A percentile compares a stretch with the other conserved stretches of the same genome.
Conservation (phyloP, 2,329 filamentous ascomycete genomes). For the Aspergillus quadrilineatus region DNA sequence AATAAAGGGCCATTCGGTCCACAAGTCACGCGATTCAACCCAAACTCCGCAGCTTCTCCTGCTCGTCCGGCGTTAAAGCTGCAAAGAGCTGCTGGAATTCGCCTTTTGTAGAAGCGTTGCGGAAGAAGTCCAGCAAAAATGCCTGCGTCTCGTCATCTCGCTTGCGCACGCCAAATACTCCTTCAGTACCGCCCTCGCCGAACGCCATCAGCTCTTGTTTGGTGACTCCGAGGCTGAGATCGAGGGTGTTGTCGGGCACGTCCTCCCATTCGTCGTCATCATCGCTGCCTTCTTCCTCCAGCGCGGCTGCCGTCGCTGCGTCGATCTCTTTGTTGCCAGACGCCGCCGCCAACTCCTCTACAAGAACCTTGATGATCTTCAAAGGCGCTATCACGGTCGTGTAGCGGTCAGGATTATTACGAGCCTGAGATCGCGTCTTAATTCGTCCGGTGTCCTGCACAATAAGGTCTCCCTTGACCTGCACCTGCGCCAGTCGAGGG, state of each 20-base stretch:
- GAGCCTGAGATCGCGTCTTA: constrained; percentile 89
- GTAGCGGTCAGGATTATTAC: constrained; percentile 84
- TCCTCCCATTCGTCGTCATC: constrained; percentile 85
- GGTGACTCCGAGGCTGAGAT: constrained; percentile 68
- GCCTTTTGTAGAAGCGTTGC: constrained; percentile 51
- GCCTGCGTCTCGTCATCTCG: constrained; percentile 88
- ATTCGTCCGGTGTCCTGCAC: constrained; percentile 76
- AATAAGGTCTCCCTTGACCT: constrained; percentile 89
- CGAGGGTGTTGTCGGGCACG: constrained; percentile 70
- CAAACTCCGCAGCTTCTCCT: constrained; percentile 39
- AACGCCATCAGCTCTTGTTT: constrained; percentile 80
- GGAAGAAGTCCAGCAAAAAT: constrained; percentile 81
- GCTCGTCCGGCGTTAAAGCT: constrained; percentile 54
- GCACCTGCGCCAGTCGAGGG: constrained; percentile 70
- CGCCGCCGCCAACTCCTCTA: constrained; percentile 84
- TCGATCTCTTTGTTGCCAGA: constrained; percentile 59
- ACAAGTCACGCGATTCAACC: constrained; percentile 15
- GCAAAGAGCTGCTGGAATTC: constrained; percentile 57
- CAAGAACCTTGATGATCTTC: constrained; percentile 94
- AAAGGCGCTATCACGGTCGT: constrained; percentile 83
- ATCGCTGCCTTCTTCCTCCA: constrained; percentile 61
- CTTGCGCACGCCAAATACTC: constrained; percentile 55
- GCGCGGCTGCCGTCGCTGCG: constrained; percentile 59
- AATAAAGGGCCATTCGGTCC: not conserved
- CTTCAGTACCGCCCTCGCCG: constrained; percentile 53